A percentile compares a stretch with the other conserved stretches of the same genome.
These are phyloP conservation scores for Starmerella stigmatis DNA, from an alignment of 805 yeast genomes.

Conservation along the genomic window DNA sequence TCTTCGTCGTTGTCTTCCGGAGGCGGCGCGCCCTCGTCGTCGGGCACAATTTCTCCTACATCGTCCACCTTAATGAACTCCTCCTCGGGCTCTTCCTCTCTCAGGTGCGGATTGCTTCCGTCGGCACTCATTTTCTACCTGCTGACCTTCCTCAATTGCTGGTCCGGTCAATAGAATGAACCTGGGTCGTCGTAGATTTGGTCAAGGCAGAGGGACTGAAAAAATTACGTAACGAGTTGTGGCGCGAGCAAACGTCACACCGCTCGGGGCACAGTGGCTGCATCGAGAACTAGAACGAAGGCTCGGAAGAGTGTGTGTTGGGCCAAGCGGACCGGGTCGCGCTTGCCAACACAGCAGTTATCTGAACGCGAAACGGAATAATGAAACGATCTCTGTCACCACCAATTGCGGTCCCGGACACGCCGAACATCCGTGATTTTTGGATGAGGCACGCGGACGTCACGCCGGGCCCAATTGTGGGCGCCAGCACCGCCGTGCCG, in stretches of 20 bases:
- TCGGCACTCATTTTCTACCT: background rate
- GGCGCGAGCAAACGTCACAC: conserved; percentile 3
- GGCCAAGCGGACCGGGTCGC: too few species aligned
- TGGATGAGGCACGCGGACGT: conserved; percentile 12
- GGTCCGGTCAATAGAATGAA: background rate
- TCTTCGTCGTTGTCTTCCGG: conserved; percentile 27
- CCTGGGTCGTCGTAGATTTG: background rate
- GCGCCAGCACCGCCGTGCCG: conserved; percentile 11
- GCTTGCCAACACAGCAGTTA: too few species aligned
- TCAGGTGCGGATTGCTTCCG: background rate
- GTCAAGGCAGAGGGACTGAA: background rate
- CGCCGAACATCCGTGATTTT: conserved; percentile 7
- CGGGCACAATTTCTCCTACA: conserved; percentile 28
- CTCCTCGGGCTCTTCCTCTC: conserved; percentile 2
- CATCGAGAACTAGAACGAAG: too few species aligned
- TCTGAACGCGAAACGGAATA: too few species aligned
- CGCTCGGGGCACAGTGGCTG: background rate
- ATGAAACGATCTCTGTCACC: background rate
- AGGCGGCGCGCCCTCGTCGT: conserved; percentile 30
- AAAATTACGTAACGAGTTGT: conserved; percentile 6
- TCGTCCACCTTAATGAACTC: conserved; percentile 23
- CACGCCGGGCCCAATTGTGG: conserved; percentile 11
- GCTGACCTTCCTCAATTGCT: too few species aligned
- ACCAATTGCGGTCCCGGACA: background rate
- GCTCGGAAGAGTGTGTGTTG: too few species aligned